Conservation (phyloP, 169 alveolate genomes). For the Eimeria sp. region DNA sequence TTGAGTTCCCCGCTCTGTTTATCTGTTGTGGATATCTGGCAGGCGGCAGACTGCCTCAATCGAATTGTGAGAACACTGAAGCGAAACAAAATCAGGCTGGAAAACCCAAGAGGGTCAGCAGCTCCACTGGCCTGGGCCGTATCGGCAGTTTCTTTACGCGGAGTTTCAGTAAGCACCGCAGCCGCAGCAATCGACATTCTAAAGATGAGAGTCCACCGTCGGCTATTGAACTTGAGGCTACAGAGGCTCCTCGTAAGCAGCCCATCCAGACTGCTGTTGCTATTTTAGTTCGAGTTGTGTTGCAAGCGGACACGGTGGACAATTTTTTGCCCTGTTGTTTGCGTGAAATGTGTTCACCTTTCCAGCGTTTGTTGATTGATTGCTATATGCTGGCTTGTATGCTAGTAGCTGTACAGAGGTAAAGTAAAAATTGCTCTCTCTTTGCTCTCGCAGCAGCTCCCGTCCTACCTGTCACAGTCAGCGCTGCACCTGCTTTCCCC, state of each 20-base stretch:
- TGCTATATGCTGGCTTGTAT: background rate
- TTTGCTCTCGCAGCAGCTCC: background rate
- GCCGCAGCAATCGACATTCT: slow-evolving; percentile 13
- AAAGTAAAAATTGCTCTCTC: background rate
- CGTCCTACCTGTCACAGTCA: background rate
- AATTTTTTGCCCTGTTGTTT: background rate
- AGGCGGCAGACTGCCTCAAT: background rate
- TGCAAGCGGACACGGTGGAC: background rate
- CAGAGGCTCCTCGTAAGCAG: background rate
- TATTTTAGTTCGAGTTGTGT: background rate
- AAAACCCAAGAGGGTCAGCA: background rate
- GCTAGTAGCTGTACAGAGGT: background rate
- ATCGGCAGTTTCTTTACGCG: slow-evolving; percentile 38
- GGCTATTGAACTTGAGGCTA: background rate
- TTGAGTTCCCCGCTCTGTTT: background rate
- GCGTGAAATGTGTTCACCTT: background rate
- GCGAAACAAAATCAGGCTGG: background rate
- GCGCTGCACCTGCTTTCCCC: background rate
- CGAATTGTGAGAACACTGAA: background rate
- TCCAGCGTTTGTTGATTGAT: too few relatives aligned
- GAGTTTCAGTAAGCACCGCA: slow-evolving; percentile 38
- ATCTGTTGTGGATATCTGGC: background rate
- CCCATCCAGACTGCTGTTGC: background rate
- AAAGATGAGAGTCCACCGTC: background rate
- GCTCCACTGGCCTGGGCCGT: slow-evolving; percentile 32